Evolutionary conservation across 306 rosid genomes (phyloP).

Genomic region (Citrullus mucosospermus): DNA sequence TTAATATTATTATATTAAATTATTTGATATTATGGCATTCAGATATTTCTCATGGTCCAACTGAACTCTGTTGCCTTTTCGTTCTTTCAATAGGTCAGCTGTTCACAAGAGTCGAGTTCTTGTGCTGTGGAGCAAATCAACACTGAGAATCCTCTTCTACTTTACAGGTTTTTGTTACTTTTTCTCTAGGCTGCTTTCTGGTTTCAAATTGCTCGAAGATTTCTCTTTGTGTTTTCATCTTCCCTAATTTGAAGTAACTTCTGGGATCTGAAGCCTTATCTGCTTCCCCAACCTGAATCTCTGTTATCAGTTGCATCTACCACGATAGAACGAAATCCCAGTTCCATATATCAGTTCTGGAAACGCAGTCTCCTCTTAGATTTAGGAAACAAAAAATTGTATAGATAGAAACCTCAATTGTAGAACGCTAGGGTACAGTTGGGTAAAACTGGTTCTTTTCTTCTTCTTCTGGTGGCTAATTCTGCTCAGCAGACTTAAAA

Average conservation of each 20-base stretch:
- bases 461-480: conserved; percentile 20
- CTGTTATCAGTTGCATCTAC: neutral
- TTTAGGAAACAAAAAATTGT: neutral
- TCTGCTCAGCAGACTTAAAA: conserved; percentile 15
- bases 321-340: neutral
- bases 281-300: neutral
- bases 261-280: conserved; percentile 17
- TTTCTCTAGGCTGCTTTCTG: conserved; percentile 36
- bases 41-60: conserved; percentile 76
- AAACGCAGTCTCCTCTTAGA: neutral
- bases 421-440: neutral
- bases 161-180: conserved; percentile 19
- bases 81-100: conserved; percentile 51
- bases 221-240: conserved; percentile 19
- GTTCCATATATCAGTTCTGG: neutral
- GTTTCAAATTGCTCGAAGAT: conserved; percentile 23
- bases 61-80: conserved; percentile 51
- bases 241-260: conserved; percentile 2
- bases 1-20: conserved; percentile 16
- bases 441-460: neutral
- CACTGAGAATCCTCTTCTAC: conserved; percentile 20
- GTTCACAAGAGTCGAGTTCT: conserved; percentile 43
- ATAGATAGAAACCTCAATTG: neutral
- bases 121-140: conserved; percentile 45
- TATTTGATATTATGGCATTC: conserved; percentile 44